phyloP scores from a whole-genome alignment of 2,329 filamentous ascomycete genomes.

The Malbranchea cinnamomea region DNA sequence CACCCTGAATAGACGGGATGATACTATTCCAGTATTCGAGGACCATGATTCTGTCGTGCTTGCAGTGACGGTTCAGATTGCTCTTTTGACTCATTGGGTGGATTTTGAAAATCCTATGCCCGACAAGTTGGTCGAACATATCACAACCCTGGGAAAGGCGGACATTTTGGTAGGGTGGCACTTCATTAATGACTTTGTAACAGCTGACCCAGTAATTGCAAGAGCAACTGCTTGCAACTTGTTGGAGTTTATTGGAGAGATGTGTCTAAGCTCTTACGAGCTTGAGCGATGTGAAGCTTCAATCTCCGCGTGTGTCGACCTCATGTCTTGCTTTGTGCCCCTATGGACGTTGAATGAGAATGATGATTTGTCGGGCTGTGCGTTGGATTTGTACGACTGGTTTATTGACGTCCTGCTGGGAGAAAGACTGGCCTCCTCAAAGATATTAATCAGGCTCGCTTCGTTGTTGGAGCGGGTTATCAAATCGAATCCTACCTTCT shows the following conservation, averaged over 20 bases:
- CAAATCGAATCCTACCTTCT: slow-evolving; percentile 51
- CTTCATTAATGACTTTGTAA: slow-evolving; percentile 18
- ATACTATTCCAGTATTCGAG: slow-evolving; percentile 14
- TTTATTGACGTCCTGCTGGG: slow-evolving; percentile 54
- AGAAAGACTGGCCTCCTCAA: slow-evolving; percentile 53
- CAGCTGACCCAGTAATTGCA: slow-evolving; percentile 11
- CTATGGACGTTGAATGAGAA: slow-evolving; percentile 46
- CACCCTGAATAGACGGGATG: slow-evolving; percentile 19
- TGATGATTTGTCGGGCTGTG: slow-evolving; percentile 47
- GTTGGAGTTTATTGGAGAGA: slow-evolving; percentile 33
- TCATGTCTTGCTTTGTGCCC: slow-evolving; percentile 48
- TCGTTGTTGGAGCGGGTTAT: slow-evolving; percentile 57
- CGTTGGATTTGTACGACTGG: slow-evolving; percentile 64
- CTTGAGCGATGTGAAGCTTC: slow-evolving; percentile 63
- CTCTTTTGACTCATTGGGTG: slow-evolving; percentile 15
- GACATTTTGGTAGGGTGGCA: slow-evolving; percentile 24
- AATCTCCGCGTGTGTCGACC: slow-evolving; percentile 49
- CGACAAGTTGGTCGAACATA: slow-evolving; percentile 19
- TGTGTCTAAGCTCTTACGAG: slow-evolving; percentile 38
- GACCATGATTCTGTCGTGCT: slow-evolving; percentile 23
- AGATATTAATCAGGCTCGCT: slow-evolving; percentile 52
- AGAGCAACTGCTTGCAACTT: slow-evolving; percentile 28
- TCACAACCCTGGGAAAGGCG: slow-evolving; percentile 21
- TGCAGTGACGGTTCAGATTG: slow-evolving; percentile 21
- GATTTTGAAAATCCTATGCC: slow-evolving; percentile 2